phyloP scores from a whole-genome alignment of 208 protist species.

The Trypanosoma mega region DNA sequence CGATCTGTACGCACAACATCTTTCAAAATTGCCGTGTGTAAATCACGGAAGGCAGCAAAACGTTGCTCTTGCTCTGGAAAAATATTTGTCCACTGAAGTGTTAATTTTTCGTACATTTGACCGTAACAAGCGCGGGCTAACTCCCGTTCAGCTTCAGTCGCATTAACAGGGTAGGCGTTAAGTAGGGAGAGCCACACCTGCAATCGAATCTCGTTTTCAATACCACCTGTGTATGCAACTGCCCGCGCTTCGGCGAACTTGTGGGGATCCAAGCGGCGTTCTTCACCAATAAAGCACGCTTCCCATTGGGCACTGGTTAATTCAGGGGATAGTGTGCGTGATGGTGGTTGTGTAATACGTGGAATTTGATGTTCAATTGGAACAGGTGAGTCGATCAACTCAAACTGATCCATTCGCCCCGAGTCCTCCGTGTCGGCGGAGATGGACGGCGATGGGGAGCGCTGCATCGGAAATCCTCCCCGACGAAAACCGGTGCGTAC shows the following conservation, averaged over 20 bases:
- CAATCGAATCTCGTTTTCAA: slow-evolving; percentile 41
- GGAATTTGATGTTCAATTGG: slow-evolving; percentile 25
- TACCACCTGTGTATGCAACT: slow-evolving; percentile 41
- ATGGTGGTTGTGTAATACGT: background rate
- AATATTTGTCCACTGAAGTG: slow-evolving; percentile 74
- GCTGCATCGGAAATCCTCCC: background rate
- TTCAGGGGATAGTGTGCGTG: slow-evolving; percentile 14
- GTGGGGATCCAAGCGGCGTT: slow-evolving; percentile 19
- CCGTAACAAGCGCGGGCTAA: slow-evolving; percentile 24
- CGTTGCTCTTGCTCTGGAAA: slow-evolving; percentile 62
- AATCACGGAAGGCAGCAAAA: slow-evolving; percentile 59
- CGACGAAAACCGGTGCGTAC: background rate
- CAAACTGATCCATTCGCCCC: slow-evolving; percentile 14
- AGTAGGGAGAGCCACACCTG: slow-evolving; percentile 85
- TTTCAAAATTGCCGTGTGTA: slow-evolving; percentile 71
- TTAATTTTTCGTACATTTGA: slow-evolving; percentile 56
- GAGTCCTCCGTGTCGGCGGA: background rate
- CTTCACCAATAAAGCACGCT: slow-evolving; percentile 29
- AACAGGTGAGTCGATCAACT: slow-evolving; percentile 18
- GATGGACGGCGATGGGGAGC: background rate
- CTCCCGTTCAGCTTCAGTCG: slow-evolving; percentile 36
- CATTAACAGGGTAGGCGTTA: slow-evolving; percentile 40
- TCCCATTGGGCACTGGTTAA: slow-evolving; percentile 36
- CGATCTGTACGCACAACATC: slow-evolving; percentile 89
- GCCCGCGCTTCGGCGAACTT: slow-evolving; percentile 19